These are phyloP conservation scores for Entomortierella chlamydospora DNA, from an alignment of 192 early-diverging fungal species.

Conservation along the genomic window DNA sequence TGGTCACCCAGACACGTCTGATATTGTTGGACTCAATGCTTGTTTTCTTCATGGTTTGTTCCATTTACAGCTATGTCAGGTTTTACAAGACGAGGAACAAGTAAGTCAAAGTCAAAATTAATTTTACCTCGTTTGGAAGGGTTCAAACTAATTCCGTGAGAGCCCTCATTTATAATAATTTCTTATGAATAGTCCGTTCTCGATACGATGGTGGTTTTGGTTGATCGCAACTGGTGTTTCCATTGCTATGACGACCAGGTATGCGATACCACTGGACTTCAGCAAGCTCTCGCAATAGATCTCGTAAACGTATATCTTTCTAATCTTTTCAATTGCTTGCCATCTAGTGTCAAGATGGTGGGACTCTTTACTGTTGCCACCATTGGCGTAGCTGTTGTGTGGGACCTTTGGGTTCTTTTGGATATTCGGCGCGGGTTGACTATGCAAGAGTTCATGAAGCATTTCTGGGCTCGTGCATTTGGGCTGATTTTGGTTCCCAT, in stretches of 20 bases:
- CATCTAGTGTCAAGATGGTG: constrained; percentile 90
- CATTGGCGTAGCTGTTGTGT: constrained; percentile 84
- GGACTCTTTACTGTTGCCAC: constrained; percentile 89
- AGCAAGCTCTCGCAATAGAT: not conserved
- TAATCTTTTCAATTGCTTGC: not conserved
- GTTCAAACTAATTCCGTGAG: too few species aligned
- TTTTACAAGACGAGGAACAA: constrained; percentile 81
- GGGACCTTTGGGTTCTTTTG: constrained; percentile 93
- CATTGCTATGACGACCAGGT: constrained; percentile 78
- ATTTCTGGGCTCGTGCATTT: constrained; percentile 88
- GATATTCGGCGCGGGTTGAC: constrained; percentile 83
- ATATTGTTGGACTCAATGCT: constrained; percentile 96
- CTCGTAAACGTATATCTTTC: too few species aligned
- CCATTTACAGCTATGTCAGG: constrained; percentile 88
- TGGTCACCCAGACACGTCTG: constrained; percentile 91
- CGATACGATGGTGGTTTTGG: constrained; percentile 88
- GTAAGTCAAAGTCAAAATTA: constrained; percentile 18
- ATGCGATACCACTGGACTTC: not conserved
- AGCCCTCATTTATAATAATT: constrained; percentile 26
- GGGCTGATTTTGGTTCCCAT: constrained; percentile 87
- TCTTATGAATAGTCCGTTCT: constrained; percentile 72
- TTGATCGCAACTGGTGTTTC: constrained; percentile 81
- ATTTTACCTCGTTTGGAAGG: constrained; percentile 3
- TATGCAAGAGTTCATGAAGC: constrained; percentile 75
- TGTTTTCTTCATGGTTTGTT: constrained; percentile 88